Conservation (phyloP, 768 basidiomycete genomes). For the Macrolepiota fuliginosa region DNA sequence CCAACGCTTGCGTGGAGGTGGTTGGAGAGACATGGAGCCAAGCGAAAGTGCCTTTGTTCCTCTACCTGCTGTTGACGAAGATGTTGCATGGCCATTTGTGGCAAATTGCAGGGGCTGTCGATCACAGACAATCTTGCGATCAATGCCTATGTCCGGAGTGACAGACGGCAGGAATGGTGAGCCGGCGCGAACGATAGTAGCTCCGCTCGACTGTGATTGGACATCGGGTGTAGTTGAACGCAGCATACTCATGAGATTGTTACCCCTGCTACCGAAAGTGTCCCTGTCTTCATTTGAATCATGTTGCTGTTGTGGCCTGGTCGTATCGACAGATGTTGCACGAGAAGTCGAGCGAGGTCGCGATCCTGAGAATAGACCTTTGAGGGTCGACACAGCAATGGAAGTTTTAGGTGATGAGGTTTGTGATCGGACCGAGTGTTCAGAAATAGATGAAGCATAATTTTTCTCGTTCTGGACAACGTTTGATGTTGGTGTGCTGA, state of each 20-base stretch:
- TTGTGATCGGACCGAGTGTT: conserved; percentile 42
- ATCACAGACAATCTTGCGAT: conserved; percentile 32
- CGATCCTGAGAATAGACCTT: conserved; percentile 50
- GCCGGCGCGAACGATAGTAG: conserved; percentile 26
- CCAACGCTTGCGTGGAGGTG: conserved; percentile 51
- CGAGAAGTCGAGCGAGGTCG: conserved; percentile 60
- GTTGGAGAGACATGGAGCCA: conserved; percentile 39
- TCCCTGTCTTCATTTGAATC: conserved; percentile 37
- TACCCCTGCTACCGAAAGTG: conserved; percentile 56
- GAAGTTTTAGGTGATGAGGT: conserved; percentile 36
- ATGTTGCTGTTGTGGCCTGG: conserved; percentile 27
- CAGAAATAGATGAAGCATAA: conserved; percentile 46
- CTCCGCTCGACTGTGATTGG: conserved; percentile 21
- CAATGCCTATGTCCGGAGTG: conserved; percentile 29
- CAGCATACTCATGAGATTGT: conserved; percentile 51
- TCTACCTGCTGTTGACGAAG: conserved; percentile 22
- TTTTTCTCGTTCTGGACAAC: conserved; percentile 29
- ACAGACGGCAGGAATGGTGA: conserved; percentile 31
- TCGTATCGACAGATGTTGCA: conserved; percentile 41
- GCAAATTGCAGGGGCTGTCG: conserved; percentile 23
- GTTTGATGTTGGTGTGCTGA: conserved; percentile 25
- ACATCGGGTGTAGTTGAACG: conserved; percentile 36
- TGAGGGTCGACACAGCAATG: conserved; percentile 54
- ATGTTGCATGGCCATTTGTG: conserved; percentile 26
- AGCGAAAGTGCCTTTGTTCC: conserved; percentile 31